phyloP scores from a whole-genome alignment of 306 rosid species.

The Dalbergia oliveri region DNA sequence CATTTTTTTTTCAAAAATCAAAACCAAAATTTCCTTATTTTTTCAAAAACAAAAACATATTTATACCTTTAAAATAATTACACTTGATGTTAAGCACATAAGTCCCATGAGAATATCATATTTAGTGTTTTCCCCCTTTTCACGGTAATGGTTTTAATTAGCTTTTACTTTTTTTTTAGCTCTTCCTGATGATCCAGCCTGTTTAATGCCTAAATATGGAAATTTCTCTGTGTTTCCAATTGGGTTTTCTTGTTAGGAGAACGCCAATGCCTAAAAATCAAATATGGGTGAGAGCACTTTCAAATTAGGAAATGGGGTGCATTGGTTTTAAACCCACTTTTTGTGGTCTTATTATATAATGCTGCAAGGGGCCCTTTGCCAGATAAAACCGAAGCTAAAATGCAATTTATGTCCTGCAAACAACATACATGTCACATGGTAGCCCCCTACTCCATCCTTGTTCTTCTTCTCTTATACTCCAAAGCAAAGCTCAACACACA shows the following conservation, averaged over 20 bases:
- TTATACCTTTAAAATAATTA: too few relatives aligned
- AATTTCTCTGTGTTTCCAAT: conserved; percentile 6
- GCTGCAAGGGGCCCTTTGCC: conserved; percentile 56
- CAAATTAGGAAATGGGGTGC: conserved; percentile 38
- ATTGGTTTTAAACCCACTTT: conserved; percentile 50
- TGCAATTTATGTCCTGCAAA: conserved; percentile 64
- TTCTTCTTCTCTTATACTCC: conserved; percentile 63
- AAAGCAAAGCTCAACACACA: conserved; percentile 50
- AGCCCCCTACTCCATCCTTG: conserved; percentile 49
- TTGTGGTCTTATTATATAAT: conserved; percentile 37
- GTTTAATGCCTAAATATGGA: conserved; percentile 25
- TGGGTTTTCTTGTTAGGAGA: conserved; percentile 7
- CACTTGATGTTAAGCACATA: too few relatives aligned
- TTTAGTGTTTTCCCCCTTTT: neutral
- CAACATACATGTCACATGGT: conserved; percentile 79
- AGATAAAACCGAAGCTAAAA: conserved; percentile 65
- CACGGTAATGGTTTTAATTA: neutral
- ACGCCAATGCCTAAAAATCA: conserved; percentile 21
- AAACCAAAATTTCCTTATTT: too few relatives aligned
- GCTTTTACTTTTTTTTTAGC: conserved; percentile 1
- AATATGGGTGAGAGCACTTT: conserved; percentile 42
- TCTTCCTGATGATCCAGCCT: conserved; percentile 13
- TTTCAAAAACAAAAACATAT: too few relatives aligned
- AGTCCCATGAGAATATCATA: neutral
- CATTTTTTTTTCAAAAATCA: too few relatives aligned